Evolutionary conservation across 139 green algal species (phyloP).

Genomic region (Zygnema cylindricum): DNA sequence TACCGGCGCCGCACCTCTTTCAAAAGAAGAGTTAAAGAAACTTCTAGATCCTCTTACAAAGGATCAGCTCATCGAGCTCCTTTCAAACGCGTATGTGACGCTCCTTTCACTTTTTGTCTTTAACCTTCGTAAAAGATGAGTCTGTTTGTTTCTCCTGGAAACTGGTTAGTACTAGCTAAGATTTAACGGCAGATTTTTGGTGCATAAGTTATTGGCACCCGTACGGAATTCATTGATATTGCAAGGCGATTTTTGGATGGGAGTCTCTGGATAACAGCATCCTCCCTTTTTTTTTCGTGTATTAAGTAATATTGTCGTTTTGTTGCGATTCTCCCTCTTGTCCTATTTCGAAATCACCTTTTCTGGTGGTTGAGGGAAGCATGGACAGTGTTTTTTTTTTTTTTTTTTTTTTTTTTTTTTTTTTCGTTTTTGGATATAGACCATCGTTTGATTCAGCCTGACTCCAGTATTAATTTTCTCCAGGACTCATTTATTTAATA

Average conservation of each 20-base stretch:
- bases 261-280: no score
- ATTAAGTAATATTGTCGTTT: conserved; percentile 7
- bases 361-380: no score
- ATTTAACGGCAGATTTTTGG: no score
- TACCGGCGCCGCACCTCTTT: not conserved
- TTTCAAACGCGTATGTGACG: conserved; percentile 46
- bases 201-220: no score
- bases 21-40: conserved; percentile 35
- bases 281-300: conserved; percentile 1
- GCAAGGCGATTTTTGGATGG: no score
- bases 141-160: conserved; percentile 28
- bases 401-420: not conserved
- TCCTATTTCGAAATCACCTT: not conserved
- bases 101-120: not conserved
- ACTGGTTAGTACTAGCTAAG: no score
- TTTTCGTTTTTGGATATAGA: not conserved
- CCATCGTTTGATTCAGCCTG: not conserved
- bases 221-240: no score
- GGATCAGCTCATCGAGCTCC: conserved; percentile 46
- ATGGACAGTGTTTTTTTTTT: no score
- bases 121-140: not conserved
- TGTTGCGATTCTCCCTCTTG: not conserved
- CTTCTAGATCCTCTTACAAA: conserved; percentile 44
- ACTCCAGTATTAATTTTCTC: not conserved
- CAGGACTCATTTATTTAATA: not conserved